phyloP scores from a whole-genome alignment of 805 yeast species.

The Metschnikowia matae region DNA sequence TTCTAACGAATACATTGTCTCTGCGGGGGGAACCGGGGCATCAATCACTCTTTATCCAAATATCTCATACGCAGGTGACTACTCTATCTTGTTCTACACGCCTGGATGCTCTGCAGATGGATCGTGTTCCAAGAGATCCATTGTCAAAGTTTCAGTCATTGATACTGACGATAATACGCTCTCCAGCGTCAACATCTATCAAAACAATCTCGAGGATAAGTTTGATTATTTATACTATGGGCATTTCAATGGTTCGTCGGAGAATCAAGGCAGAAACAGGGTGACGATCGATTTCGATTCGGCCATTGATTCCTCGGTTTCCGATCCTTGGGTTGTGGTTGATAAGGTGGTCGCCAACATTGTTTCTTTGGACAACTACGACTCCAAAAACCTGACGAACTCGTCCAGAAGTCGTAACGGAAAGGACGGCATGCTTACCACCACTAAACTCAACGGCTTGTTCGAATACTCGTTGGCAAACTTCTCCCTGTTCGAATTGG shows the following conservation, averaged over 20 bases:
- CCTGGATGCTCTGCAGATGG: conserved; percentile 77
- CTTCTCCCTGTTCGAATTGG: conserved; percentile 40
- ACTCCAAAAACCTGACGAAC: conserved; percentile 15
- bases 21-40: conserved; percentile 25
- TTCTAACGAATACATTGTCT: conserved; percentile 33
- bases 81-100: conserved; percentile 68
- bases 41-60: conserved; percentile 56
- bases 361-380: conserved; percentile 42
- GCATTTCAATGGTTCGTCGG: conserved; percentile 46
- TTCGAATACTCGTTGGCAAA: conserved; percentile 78
- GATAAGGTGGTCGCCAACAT: conserved; percentile 56
- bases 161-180: conserved; percentile 45
- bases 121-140: conserved; percentile 69
- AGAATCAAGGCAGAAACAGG: conserved; percentile 24
- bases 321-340: conserved; percentile 57
- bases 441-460: conserved; percentile 60
- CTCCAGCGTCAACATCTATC: conserved; percentile 53
- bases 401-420: conserved; percentile 16
- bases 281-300: conserved; percentile 27
- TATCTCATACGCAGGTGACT: conserved; percentile 68
- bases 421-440: conserved; percentile 14
- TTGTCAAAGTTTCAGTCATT: conserved; percentile 68
- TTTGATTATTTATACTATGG: conserved; percentile 79
- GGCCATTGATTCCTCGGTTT: conserved; percentile 19
- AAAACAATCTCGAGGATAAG: conserved; percentile 74